Percentiles rank a stretch among this genome's conserved stretches.
Conservation (phyloP, 2,329 filamentous ascomycete species). For the Tolypocladium nubicola region DNA sequence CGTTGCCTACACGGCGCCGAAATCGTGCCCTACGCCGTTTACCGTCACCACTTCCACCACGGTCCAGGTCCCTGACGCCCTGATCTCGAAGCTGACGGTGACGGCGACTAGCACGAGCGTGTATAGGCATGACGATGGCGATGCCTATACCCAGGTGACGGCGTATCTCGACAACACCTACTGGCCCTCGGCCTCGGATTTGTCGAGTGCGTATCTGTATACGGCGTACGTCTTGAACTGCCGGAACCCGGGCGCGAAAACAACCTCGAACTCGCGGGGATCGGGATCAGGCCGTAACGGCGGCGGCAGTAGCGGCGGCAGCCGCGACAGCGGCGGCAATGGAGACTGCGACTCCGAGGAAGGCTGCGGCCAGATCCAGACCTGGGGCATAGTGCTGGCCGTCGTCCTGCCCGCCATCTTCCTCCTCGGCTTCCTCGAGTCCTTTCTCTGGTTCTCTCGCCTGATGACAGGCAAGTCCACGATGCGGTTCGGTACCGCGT, state of each 20-base stretch:
- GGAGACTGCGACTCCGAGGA: not conserved
- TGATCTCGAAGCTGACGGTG: slow-evolving; percentile 4
- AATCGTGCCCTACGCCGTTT: slow-evolving; percentile 16
- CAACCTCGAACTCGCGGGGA: not conserved
- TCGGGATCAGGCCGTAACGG: not conserved
- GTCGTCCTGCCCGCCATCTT: slow-evolving; percentile 16
- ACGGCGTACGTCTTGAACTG: slow-evolving; percentile 10
- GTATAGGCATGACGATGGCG: slow-evolving; percentile 1
- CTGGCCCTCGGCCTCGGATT: not conserved
- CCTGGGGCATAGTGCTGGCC: slow-evolving; percentile 15
- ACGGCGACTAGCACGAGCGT: slow-evolving; percentile 1
- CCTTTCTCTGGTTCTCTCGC: slow-evolving; percentile 19
- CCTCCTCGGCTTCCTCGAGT: slow-evolving; percentile 18
- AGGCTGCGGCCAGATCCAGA: not conserved
- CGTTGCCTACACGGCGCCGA: slow-evolving; percentile 14
- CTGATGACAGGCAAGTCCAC: slow-evolving; percentile 18
- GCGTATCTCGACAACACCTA: slow-evolving; percentile 6
- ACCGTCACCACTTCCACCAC: slow-evolving; percentile 9
- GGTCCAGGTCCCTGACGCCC: slow-evolving; percentile 5
- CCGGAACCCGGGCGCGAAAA: slow-evolving; percentile 6
- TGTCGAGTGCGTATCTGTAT: slow-evolving; percentile 5
- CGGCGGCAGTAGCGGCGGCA: not conserved
- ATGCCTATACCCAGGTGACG: slow-evolving; percentile 7
- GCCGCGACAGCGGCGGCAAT: not conserved
- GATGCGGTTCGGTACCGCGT: slow-evolving; percentile 17